Evolutionary conservation across 78 protist genomes (phyloP).

Genomic region (Pigoraptor vietnamica): DNA sequence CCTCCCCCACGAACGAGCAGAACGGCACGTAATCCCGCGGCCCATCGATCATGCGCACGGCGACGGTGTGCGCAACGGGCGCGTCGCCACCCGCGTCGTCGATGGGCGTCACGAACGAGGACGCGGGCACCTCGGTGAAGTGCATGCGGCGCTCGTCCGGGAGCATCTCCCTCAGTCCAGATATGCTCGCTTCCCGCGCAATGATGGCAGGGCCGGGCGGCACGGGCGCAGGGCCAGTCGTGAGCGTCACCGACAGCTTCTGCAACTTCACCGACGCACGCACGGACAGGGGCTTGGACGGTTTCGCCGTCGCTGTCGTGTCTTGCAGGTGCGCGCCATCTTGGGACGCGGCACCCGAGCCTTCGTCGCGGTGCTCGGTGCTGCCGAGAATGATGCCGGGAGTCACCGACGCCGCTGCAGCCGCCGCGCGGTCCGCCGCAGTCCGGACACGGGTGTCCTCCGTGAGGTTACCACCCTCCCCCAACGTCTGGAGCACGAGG

Average conservation of each 20-base stretch:
- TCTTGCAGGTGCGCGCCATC: too few species aligned
- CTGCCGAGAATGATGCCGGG: neutral
- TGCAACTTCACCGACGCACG: neutral
- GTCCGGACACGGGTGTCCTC: neutral
- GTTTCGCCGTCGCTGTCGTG: neutral
- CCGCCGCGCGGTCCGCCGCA: neutral
- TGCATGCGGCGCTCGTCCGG: neutral
- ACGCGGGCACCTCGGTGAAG: neutral
- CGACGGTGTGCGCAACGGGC: neutral
- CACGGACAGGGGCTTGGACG: neutral
- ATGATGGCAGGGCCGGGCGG: neutral
- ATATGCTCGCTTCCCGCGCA: neutral
- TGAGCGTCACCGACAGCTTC: neutral
- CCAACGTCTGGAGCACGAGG: neutral
- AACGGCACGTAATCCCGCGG: neutral
- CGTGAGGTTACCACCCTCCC: neutral
- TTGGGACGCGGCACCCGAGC: too few species aligned
- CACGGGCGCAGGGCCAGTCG: neutral
- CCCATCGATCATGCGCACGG: neutral
- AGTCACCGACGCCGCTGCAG: neutral
- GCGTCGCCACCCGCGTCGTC: neutral
- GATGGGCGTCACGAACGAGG: neutral
- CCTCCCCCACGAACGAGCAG: neutral
- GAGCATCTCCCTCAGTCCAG: neutral
- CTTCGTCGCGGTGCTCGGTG: neutral